Percentiles rank a stretch among this genome's conserved stretches.
These are phyloP conservation scores for Hanseniaspora vineae DNA, from an alignment of 805 yeast species.

Conservation along the genomic window DNA sequence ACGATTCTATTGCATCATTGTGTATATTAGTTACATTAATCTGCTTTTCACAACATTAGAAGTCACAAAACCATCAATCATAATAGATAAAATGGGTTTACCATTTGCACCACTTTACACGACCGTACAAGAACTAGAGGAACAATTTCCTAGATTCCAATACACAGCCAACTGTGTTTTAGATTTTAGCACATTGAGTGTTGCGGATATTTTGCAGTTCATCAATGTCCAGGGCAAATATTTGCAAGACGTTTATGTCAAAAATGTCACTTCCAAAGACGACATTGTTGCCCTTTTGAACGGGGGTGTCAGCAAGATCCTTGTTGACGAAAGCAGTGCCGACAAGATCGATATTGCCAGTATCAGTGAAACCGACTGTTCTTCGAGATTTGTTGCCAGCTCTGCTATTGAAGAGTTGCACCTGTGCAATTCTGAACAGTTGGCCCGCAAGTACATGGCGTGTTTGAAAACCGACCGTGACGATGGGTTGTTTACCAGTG, in stretches of 20 bases:
- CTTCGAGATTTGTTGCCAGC: background rate
- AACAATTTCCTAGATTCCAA: background rate
- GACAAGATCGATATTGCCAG: too few relatives aligned
- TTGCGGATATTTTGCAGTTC: conserved; percentile 10
- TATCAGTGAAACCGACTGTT: background rate
- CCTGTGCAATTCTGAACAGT: background rate
- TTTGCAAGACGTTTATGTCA: conserved; percentile 14
- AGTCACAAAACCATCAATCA: background rate
- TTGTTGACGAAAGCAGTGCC: background rate
- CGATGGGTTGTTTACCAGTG: conserved; percentile 76
- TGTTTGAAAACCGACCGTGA: conserved; percentile 65
- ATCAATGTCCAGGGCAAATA: conserved; percentile 11
- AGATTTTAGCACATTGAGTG: conserved; percentile 12
- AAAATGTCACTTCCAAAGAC: conserved; percentile 27
- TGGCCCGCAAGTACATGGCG: conserved; percentile 25
- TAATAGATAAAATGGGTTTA: conserved; percentile 23
- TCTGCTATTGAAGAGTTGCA: background rate
- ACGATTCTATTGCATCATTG: too few relatives aligned
- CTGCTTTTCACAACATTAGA: background rate
- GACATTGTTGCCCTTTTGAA: conserved; percentile 40
- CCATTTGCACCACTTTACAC: conserved; percentile 27
- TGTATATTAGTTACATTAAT: too few relatives aligned
- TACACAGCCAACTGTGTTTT: conserved; percentile 17
- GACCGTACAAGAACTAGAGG: conserved; percentile 4
- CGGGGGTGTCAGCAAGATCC: conserved; percentile 34